phyloP scores from a whole-genome alignment of 2,329 filamentous ascomycete species.

The Acrocalymma vagum region DNA sequence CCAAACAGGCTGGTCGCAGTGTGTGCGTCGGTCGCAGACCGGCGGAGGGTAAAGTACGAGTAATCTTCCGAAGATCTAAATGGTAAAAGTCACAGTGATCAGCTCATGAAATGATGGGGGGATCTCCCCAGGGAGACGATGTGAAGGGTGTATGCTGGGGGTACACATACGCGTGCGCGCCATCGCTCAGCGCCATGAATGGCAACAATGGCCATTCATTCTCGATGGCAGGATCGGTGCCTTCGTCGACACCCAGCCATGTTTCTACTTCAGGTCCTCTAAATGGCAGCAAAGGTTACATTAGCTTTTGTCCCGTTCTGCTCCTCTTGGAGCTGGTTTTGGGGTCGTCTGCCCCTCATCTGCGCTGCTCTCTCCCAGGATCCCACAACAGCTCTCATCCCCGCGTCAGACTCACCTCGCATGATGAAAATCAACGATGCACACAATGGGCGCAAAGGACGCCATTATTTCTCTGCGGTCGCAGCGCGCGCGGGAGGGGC shows the following conservation, averaged over 20 bases:
- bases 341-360: no score
- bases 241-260: slow-evolving; percentile 83
- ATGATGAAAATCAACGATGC: slow-evolving; percentile 64
- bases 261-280: slow-evolving; percentile 91
- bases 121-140: background rate
- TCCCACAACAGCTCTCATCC: no score
- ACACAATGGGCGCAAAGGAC: slow-evolving; percentile 57
- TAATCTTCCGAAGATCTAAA: slow-evolving; percentile 89
- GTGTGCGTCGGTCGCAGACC: slow-evolving; percentile 53
- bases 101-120: no score
- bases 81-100: no score
- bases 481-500: background rate
- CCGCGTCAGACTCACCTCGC: slow-evolving; percentile 46
- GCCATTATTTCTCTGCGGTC: slow-evolving; percentile 18
- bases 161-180: slow-evolving; percentile 82
- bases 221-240: slow-evolving; percentile 77
- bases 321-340: no score
- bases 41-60: slow-evolving; percentile 93
- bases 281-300: slow-evolving; percentile 13
- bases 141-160: slow-evolving; percentile 1
- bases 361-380: no score
- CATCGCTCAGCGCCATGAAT: slow-evolving; percentile 96
- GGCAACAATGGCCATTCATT: slow-evolving; percentile 92
- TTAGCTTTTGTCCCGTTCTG: no score
- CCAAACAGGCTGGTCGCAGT: slow-evolving; percentile 88